Percentiles rank a stretch among this genome's conserved stretches.
Conservation (phyloP, 1,284 basidiomycete species). For the Xerocomus nothofagi region DNA sequence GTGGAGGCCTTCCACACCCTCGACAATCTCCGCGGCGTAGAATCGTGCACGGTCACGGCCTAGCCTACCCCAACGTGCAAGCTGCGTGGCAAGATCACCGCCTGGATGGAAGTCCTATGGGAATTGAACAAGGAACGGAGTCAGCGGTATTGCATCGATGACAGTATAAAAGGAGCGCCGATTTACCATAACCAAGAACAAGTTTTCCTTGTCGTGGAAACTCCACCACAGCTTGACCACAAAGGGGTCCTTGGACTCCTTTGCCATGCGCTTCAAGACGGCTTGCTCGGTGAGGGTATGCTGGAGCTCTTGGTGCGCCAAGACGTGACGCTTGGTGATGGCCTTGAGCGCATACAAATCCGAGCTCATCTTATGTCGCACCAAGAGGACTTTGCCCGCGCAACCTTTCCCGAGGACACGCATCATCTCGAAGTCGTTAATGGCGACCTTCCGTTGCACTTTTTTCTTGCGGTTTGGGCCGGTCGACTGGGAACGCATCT, state of each 20-base stretch:
- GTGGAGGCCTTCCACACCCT: conserved; percentile 91
- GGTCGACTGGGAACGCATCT: conserved; percentile 57
- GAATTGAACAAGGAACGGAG: conserved; percentile 23
- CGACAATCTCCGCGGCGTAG: conserved; percentile 94
- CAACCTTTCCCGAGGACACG: conserved; percentile 95
- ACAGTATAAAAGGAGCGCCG: conserved; percentile 20
- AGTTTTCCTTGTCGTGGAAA: conserved; percentile 93
- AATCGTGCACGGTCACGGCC: conserved; percentile 92
- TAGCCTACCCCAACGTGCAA: conserved; percentile 90
- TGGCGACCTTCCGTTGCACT: conserved; percentile 64
- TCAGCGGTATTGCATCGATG: conserved; percentile 9
- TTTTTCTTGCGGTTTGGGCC: conserved; percentile 54
- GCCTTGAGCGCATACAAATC: conserved; percentile 92
- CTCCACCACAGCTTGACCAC: conserved; percentile 94
- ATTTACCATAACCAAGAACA: conserved; percentile 85
- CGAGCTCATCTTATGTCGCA: conserved; percentile 70
- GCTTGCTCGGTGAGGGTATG: conserved; percentile 96
- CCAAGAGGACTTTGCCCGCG: conserved; percentile 90
- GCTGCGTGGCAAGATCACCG: conserved; percentile 94
- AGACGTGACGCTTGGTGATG: conserved; percentile 93
- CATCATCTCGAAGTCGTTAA: conserved; percentile 96
- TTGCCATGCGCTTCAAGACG: conserved; percentile 88
- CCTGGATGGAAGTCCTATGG: conserved; percentile 90
- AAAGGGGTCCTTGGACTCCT: conserved; percentile 82
- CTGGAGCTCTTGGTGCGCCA: conserved; percentile 92